Conservation (phyloP, 192 early-diverging fungal species). For the Mortierella antarctica region DNA sequence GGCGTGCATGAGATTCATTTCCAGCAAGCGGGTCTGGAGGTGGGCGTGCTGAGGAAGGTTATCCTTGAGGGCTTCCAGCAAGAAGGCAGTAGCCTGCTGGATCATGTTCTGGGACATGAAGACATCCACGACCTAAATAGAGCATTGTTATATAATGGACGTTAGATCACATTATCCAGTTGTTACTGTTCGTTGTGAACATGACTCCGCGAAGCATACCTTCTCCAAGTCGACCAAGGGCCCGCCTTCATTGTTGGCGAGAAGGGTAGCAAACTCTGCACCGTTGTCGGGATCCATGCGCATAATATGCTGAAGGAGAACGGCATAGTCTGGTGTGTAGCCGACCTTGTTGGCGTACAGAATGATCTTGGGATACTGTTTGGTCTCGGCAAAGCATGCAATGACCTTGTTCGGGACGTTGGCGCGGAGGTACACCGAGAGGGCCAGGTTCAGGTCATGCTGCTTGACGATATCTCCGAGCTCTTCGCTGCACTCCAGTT, state of each 20-base stretch:
- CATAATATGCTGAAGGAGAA: constrained; percentile 91
- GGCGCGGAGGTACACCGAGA: constrained; percentile 95
- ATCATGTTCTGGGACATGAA: constrained; percentile 93
- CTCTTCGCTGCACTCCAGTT: constrained; percentile 98
- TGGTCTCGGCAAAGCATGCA: constrained; percentile 95
- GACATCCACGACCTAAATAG: constrained; percentile 85
- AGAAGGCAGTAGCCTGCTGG: constrained; percentile 96
- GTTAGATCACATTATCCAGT: too few relatives aligned
- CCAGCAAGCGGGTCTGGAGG: constrained; percentile 93
- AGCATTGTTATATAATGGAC: too few relatives aligned
- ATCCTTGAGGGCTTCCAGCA: constrained; percentile 95
- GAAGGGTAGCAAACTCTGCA: constrained; percentile 88
- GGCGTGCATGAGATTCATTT: constrained; percentile 97
- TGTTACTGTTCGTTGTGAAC: too few relatives aligned
- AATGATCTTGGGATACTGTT: constrained; percentile 96
- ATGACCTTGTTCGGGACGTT: constrained; percentile 95
- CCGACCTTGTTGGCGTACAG: constrained; percentile 95
- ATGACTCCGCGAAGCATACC: constrained; percentile 20
- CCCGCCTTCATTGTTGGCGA: constrained; percentile 86
- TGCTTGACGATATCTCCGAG: constrained; percentile 97
- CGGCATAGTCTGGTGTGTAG: constrained; percentile 92
- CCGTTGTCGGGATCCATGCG: constrained; percentile 94
- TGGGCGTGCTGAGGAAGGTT: constrained; percentile 91
- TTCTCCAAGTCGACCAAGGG: constrained; percentile 86
- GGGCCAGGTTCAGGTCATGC: constrained; percentile 88